These are phyloP conservation scores for Multifurca ochricompacta DNA, from an alignment of 768 basidiomycete genomes.

Conservation along the genomic window DNA sequence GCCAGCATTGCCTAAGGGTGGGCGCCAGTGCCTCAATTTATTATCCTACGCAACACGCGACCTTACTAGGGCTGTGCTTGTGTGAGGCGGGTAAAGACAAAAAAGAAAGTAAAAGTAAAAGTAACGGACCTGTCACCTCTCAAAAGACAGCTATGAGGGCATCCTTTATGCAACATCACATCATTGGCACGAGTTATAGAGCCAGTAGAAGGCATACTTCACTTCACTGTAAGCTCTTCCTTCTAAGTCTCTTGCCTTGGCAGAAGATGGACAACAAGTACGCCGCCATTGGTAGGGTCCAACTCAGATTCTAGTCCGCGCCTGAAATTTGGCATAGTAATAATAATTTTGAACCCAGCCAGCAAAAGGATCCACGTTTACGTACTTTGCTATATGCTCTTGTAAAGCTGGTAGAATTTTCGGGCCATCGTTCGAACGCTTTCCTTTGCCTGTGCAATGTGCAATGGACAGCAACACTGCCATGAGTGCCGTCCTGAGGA, in stretches of 20 bases:
- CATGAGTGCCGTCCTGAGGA: no score
- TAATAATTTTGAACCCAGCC: background rate
- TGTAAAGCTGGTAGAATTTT: background rate
- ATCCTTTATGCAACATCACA: no score
- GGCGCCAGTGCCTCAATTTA: no score
- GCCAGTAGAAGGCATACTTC: background rate
- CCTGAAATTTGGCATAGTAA: background rate
- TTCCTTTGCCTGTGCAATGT: background rate
- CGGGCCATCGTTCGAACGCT: background rate
- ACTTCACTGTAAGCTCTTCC: background rate
- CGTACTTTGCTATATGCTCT: background rate
- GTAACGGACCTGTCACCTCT: no score
- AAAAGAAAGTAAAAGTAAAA: no score
- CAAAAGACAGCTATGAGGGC: no score
- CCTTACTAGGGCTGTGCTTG: no score
- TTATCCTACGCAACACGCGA: no score
- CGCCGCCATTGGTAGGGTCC: background rate
- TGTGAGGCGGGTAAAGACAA: no score
- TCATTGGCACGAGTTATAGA: no score
- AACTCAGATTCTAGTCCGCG: constrained; percentile 1
- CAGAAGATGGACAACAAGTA: background rate
- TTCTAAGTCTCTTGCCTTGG: background rate
- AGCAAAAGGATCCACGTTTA: background rate
- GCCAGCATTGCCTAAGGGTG: no score
- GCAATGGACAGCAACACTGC: background rate